phyloP scores from a whole-genome alignment of 1,284 basidiomycete genomes.

The Cutaneotrichosporon dermatis region DNA sequence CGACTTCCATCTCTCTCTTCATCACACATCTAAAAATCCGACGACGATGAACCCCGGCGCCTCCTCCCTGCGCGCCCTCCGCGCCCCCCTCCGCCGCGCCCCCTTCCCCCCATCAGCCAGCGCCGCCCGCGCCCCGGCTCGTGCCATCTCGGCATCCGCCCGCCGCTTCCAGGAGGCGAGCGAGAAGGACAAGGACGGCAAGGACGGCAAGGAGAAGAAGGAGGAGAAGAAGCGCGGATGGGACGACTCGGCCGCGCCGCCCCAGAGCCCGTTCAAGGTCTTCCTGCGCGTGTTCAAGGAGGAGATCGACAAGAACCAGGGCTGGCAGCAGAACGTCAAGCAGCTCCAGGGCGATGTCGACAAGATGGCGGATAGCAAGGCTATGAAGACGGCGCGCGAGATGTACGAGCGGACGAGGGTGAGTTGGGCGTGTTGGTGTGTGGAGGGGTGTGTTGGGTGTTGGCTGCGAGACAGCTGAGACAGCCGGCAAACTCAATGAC shows the following conservation, averaged over 20 bases:
- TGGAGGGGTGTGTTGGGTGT: background rate
- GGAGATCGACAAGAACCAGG: slow-evolving; percentile 88
- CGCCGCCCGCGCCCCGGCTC: background rate
- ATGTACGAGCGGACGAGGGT: slow-evolving; percentile 92
- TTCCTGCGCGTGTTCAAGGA: slow-evolving; percentile 92
- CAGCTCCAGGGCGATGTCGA: slow-evolving; percentile 96
- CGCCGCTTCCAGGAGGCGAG: slow-evolving; percentile 8
- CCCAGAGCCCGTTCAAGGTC: slow-evolving; percentile 89
- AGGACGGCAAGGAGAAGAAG: slow-evolving; percentile 15
- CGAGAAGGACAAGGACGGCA: background rate
- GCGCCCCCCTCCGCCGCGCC: slow-evolving; percentile 4
- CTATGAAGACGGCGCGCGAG: slow-evolving; percentile 86
- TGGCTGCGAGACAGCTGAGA: too few species aligned
- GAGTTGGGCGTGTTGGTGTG: slow-evolving; percentile 36
- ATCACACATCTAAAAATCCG: background rate
- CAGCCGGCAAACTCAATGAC: too few species aligned
- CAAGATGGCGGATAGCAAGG: slow-evolving; percentile 92
- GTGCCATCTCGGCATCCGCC: background rate
- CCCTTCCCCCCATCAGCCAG: background rate
- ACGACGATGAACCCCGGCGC: slow-evolving; percentile 4
- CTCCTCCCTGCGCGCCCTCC: slow-evolving; percentile 3
- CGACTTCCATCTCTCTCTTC: background rate
- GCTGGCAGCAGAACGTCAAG: slow-evolving; percentile 92
- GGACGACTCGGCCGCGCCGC: slow-evolving; percentile 48
- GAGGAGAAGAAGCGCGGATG: slow-evolving; percentile 16